These are phyloP conservation scores for Gynandropsis gynandra DNA, from an alignment of 345 rosid species.

Conservation along the genomic window DNA sequence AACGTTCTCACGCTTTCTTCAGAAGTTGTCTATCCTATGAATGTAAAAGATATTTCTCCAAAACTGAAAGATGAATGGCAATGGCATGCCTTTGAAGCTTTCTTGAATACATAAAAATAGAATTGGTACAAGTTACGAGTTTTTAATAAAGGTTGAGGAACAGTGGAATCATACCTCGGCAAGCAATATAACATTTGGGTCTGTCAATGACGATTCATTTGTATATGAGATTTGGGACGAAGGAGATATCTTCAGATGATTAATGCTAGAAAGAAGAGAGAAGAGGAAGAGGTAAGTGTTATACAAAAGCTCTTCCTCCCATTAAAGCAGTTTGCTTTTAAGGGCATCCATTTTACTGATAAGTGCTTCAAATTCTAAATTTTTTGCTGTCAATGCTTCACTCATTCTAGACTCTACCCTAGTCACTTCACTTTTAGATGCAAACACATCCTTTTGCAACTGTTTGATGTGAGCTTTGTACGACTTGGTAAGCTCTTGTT, in stretches of 20 bases:
- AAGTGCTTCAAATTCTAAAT: conserved; percentile 83
- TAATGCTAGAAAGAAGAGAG: conserved; percentile 53
- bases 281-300: conserved; percentile 96
- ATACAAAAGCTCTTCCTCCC: conserved; percentile 91
- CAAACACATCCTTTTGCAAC: conserved; percentile 73
- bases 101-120: conserved; percentile 39
- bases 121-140: conserved; percentile 41
- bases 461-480: conserved; percentile 76
- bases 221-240: conserved; percentile 81
- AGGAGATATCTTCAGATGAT: conserved; percentile 36
- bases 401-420: conserved; percentile 75
- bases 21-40: conserved; percentile 64
- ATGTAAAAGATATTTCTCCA: conserved; percentile 40
- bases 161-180: conserved; percentile 53
- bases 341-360: conserved; percentile 62
- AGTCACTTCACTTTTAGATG: conserved; percentile 65
- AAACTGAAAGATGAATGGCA: conserved; percentile 62
- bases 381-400: conserved; percentile 88
- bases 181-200: conserved; percentile 30
- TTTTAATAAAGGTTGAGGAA: conserved; percentile 53
- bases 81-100: conserved; percentile 57
- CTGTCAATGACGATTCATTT: conserved; percentile 48
- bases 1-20: conserved; percentile 68
- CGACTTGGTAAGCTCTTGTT: conserved; percentile 94
- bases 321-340: conserved; percentile 75